phyloP scores from a whole-genome alignment of 2,329 filamentous ascomycete species.

The Pseudocercospora fuligena region DNA sequence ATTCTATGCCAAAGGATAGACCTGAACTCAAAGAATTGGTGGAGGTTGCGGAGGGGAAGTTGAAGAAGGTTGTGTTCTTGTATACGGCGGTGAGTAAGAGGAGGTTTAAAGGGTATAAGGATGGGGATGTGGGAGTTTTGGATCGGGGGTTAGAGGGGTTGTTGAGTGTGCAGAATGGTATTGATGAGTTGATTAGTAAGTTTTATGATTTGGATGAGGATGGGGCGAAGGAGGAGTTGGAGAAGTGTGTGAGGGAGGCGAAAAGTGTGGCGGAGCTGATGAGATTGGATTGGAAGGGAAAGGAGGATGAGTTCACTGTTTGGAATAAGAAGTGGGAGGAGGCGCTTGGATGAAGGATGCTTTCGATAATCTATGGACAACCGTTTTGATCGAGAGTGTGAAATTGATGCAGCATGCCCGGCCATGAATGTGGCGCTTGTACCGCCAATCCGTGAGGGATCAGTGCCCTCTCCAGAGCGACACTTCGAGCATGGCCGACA shows the following conservation, averaged over 20 bases:
- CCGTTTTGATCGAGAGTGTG: neutral
- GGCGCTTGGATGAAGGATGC: slow-evolving; percentile 35
- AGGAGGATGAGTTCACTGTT: slow-evolving; percentile 74
- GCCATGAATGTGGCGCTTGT: neutral
- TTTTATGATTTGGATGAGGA: slow-evolving; percentile 72
- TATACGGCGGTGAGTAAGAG: slow-evolving; percentile 73
- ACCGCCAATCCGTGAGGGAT: neutral
- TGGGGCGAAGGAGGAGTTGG: slow-evolving; percentile 64
- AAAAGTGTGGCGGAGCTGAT: slow-evolving; percentile 62
- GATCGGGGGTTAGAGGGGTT: slow-evolving; percentile 64
- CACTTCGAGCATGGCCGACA: neutral
- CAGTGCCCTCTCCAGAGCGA: neutral
- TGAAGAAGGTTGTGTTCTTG: slow-evolving; percentile 70
- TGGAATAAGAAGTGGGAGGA: slow-evolving; percentile 69
- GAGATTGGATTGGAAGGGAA: slow-evolving; percentile 64
- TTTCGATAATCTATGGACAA: neutral
- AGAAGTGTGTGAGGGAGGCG: slow-evolving; percentile 65
- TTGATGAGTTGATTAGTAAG: slow-evolving; percentile 71
- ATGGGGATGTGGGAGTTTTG: slow-evolving; percentile 41
- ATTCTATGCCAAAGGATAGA: slow-evolving; percentile 67
- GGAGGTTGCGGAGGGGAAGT: slow-evolving; percentile 65
- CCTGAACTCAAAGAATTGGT: slow-evolving; percentile 70
- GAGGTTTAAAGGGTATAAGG: slow-evolving; percentile 57
- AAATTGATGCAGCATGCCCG: slow-evolving; percentile 6
- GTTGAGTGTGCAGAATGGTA: slow-evolving; percentile 65